Evolutionary conservation across 495 filamentous ascomycete genomes (phyloP).

Genomic region (Tuber borchii): DNA sequence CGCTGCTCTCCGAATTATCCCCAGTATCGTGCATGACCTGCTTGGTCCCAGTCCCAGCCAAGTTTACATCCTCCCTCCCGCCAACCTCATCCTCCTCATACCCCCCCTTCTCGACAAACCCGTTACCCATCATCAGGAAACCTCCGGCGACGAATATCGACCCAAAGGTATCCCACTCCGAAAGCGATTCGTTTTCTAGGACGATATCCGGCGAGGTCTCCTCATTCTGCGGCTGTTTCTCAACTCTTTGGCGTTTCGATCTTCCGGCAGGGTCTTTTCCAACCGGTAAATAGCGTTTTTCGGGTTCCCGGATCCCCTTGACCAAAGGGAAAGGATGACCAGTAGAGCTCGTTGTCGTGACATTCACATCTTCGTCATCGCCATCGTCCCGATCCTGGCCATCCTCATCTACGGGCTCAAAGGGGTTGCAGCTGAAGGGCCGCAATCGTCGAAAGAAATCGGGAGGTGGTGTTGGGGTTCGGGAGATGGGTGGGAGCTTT

Average conservation of each 20-base stretch:
- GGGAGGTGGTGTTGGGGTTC: conserved; percentile 22
- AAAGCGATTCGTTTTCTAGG: background rate
- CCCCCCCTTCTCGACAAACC: conserved; percentile 1
- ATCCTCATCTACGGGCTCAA: background rate
- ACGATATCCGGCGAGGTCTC: background rate
- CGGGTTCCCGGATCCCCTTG: conserved; percentile 14
- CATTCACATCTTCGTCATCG: background rate
- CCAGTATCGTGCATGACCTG: background rate
- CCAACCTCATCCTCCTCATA: background rate
- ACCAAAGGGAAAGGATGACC: background rate
- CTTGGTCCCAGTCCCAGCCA: background rate
- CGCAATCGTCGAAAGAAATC: conserved; percentile 5
- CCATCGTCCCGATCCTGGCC: background rate
- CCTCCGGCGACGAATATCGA: conserved; percentile 26
- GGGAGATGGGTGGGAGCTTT: conserved; percentile 29
- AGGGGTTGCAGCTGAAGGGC: conserved; percentile 7
- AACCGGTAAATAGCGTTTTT: conserved; percentile 25
- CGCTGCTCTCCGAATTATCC: background rate
- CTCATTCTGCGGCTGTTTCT: background rate
- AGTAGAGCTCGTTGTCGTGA: background rate
- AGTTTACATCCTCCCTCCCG: background rate
- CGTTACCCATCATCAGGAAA: conserved; percentile 18
- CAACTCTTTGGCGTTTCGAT: conserved; percentile 15
- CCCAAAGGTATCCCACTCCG: conserved; percentile 23
- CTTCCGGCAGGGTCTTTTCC: conserved; percentile 17